Base-by-base conservation (phyloP, 208 protist genomes). In the Crithidia fasciculata region DNA sequence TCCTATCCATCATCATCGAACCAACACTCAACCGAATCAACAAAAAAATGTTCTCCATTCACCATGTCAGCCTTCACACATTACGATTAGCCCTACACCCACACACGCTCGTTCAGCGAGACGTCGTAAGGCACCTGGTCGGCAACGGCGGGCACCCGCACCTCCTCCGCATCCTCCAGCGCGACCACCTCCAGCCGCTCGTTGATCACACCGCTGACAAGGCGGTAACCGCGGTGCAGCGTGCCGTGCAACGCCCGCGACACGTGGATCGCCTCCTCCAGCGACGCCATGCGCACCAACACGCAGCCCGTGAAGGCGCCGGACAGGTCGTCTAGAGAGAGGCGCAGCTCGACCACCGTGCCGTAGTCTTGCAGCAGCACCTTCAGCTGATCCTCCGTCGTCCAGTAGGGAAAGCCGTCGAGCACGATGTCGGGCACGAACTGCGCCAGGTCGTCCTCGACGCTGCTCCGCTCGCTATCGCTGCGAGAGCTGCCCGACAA, bases 341-440 rank as follows among this genome's bases (percentile, higher is more conserved):
- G 79, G 5, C 85, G 86, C 28, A 96, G 61, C 39, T 82, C 76
- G 7, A 69, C 55, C 2, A 93, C 76, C 16, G 55, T 82, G 50
- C 92, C 92, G 74, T 89, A 90, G n/a, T 89, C 77, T 70, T 85
- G 84, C 44, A 92, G 76, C 47, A 88, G 76, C 47, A 87, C 83
- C 55, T 83, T 87, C 44, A 96, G 67, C 74, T 96, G 86, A 61
- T 91, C 88, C 66, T 89, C 87, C 10, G 83, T 93, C 36, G 85
- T 77, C 85, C 88, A 95, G 72, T 94, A 95, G 16, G 92, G 92
- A 36, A 96, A 84, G 12, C 87, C 89, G 72, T 92, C 88, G 16
- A 96, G 74, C 41, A 96, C 56, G 0, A 96, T 60, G 65, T 96
- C 89, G 0, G 92, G 90, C 36, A 96, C 85, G 77, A 94, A 95